Evolutionary conservation across 257 asterid species (phyloP).

Genomic region (Gardenia jasminoides): DNA sequence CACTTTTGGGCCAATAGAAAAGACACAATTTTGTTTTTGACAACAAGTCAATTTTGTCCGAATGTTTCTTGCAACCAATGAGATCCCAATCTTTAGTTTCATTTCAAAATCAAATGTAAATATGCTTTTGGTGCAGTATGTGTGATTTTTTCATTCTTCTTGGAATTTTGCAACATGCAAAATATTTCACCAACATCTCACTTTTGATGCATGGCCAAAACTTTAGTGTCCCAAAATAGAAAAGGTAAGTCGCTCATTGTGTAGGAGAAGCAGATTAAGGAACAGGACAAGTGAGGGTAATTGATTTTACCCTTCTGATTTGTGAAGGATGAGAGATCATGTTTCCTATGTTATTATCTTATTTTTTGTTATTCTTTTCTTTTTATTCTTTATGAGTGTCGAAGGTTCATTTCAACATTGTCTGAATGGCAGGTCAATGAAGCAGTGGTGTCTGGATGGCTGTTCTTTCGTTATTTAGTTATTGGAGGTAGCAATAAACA

Average conservation of each 20-base stretch:
- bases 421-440: conserved; percentile 73
- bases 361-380: not conserved
- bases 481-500: conserved; percentile 73
- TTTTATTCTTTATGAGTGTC: not conserved
- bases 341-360: not conserved
- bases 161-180: no score
- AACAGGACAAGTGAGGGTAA: not conserved
- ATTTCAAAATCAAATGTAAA: not conserved
- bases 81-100: not conserved
- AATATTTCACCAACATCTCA: not conserved
- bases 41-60: not conserved
- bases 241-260: no score
- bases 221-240: not conserved
- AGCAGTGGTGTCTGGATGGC: conserved; percentile 95
- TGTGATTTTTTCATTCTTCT: not conserved
- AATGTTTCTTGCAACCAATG: not conserved
- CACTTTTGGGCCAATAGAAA: not conserved
- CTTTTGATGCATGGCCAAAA: not conserved
- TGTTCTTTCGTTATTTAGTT: conserved; percentile 93
- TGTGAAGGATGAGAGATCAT: not conserved
- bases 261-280: not conserved
- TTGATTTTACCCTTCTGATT: not conserved
- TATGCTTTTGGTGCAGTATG: not conserved
- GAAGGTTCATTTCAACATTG: conserved; percentile 11
- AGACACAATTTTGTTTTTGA: not conserved